Conservation (phyloP, 768 basidiomycete species). For the Kwoniella mangroviensis region DNA sequence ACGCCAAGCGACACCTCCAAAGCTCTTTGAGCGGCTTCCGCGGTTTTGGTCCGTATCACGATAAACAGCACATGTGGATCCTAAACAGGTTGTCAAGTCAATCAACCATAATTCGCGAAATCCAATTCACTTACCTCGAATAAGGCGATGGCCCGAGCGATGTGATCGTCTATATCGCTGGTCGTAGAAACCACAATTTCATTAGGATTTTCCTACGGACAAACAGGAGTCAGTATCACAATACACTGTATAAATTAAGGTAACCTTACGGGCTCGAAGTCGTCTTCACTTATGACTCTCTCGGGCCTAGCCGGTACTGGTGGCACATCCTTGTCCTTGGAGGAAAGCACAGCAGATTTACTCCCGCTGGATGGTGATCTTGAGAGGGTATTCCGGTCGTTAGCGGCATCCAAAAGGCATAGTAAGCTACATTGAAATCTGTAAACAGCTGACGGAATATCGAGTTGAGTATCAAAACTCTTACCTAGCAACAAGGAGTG, state of each 20-base stretch:
- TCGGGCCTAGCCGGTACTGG: constrained; percentile 23
- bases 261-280: constrained; percentile 46
- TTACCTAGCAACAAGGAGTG: constrained; percentile 41
- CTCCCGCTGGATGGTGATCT: constrained; percentile 8
- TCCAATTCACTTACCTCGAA: constrained; percentile 35
- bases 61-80: constrained; percentile 52
- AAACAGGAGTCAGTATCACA: not conserved
- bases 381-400: constrained; percentile 31
- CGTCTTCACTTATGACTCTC: constrained; percentile 43
- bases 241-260: not conserved
- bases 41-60: constrained; percentile 45
- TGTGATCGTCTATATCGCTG: constrained; percentile 43
- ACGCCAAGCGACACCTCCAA: constrained; percentile 52
- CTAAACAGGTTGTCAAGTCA: constrained; percentile 17
- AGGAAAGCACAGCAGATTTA: not conserved
- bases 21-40: constrained; percentile 44
- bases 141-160: constrained; percentile 42
- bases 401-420: constrained; percentile 49
- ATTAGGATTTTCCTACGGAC: constrained; percentile 42
- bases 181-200: constrained; percentile 48
- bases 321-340: not conserved
- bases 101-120: not conserved
- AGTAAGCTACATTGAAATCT: constrained; percentile 20
- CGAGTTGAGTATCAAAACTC: not conserved
- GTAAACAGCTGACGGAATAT: not conserved